Percentiles rank a stretch among this genome's conserved stretches.
phyloP scores from a whole-genome alignment of 176 grass and related monocot genomes.

The Canna indica region DNA sequence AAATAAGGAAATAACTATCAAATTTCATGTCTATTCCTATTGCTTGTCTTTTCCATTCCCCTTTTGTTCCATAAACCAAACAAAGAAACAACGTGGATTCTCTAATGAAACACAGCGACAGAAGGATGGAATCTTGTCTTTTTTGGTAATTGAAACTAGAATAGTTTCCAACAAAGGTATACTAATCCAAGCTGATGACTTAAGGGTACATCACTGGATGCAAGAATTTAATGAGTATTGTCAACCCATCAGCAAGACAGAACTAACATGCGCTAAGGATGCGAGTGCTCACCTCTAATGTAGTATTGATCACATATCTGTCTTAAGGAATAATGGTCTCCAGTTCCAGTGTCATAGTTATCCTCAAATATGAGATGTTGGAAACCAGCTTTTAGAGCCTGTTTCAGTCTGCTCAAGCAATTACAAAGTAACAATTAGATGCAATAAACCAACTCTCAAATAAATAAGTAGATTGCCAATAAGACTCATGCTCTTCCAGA shows the following conservation, averaged over 20 bases:
- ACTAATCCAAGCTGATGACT: background rate
- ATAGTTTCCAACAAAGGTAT: background rate
- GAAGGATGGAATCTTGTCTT: background rate
- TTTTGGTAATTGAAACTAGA: background rate
- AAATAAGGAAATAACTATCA: too few species aligned
- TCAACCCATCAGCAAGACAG: background rate
- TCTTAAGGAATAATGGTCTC: slow-evolving; percentile 87
- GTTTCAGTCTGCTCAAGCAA: slow-evolving; percentile 41
- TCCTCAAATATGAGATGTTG: slow-evolving; percentile 89
- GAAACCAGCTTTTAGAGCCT: slow-evolving; percentile 60
- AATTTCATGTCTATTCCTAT: too few species aligned
- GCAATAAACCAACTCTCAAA: background rate
- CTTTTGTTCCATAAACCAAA: too few species aligned
- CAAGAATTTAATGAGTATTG: background rate
- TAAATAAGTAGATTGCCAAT: background rate
- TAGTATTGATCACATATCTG: slow-evolving; percentile 84
- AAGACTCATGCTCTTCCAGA: background rate
- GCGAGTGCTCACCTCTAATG: slow-evolving; percentile 52
- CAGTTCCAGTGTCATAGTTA: slow-evolving; percentile 91
- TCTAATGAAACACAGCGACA: background rate
- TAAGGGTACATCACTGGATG: background rate
- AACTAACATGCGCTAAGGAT: background rate
- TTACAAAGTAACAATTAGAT: background rate
- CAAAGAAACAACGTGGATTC: background rate
- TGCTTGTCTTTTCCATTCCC: too few species aligned